A percentile compares a stretch with the other conserved stretches of the same genome.
Evolutionary conservation across 305 asterid species (phyloP).

Genomic region (Fraxinus nigra): DNA sequence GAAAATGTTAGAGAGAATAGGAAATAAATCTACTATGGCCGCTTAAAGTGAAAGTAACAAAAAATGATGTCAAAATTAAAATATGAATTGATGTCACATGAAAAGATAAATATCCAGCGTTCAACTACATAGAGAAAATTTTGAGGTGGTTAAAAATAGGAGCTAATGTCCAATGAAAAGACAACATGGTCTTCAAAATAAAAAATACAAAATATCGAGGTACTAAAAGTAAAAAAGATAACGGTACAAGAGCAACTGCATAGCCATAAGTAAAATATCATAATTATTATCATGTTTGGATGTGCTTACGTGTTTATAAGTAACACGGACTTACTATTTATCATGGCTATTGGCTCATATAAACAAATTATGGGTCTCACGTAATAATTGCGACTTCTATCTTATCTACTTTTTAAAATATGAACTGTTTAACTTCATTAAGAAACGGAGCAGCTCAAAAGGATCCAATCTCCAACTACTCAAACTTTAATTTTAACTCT

Average conservation of each 20-base stretch:
- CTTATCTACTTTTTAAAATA: no score
- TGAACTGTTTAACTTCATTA: not conserved
- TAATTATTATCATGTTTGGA: not conserved
- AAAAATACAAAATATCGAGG: conserved; percentile 23
- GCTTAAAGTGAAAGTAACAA: not conserved
- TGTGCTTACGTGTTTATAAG: not conserved
- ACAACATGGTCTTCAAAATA: no score
- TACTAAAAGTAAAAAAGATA: conserved; percentile 31
- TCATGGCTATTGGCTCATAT: not conserved
- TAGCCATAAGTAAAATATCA: not conserved
- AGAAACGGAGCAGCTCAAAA: not conserved
- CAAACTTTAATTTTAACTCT: not conserved
- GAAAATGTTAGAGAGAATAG: not conserved
- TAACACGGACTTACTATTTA: not conserved
- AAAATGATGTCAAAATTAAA: no score
- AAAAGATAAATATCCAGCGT: not conserved
- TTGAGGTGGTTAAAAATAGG: not conserved
- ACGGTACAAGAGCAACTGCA: not conserved
- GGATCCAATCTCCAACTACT: not conserved
- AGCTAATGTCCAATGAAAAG: not conserved
- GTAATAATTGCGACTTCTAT: not conserved
- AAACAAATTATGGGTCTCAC: not conserved
- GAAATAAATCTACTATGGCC: not conserved
- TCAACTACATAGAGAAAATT: not conserved
- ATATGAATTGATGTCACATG: not conserved